These are phyloP conservation scores for Ustilago curta DNA, from an alignment of 1,284 basidiomycete genomes.

Conservation along the genomic window DNA sequence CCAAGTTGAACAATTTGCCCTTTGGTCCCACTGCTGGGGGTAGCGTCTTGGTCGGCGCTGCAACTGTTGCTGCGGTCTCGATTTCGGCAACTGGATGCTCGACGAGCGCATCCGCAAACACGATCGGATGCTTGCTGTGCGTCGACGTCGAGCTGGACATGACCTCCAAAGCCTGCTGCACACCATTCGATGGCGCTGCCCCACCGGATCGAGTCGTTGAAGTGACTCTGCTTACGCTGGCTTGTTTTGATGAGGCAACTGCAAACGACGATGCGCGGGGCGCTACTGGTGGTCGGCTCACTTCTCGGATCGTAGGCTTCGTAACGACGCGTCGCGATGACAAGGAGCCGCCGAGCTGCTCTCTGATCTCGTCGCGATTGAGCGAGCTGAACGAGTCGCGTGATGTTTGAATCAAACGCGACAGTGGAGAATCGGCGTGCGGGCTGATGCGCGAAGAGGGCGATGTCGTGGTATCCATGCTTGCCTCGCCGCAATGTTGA, in stretches of 20 bases:
- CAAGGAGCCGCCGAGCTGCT: background rate
- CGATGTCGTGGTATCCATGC: slow-evolving; percentile 14
- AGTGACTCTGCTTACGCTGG: slow-evolving; percentile 12
- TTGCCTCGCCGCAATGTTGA: background rate
- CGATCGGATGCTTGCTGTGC: slow-evolving; percentile 20
- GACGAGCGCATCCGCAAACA: slow-evolving; percentile 28
- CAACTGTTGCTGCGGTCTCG: background rate
- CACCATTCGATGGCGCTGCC: background rate
- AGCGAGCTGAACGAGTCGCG: slow-evolving; percentile 34
- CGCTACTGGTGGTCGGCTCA: slow-evolving; percentile 6
- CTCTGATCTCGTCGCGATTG: slow-evolving; percentile 16
- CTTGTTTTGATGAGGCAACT: slow-evolving; percentile 13
- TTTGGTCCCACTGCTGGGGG: slow-evolving; percentile 39
- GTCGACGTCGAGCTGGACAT: background rate
- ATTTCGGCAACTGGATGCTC: background rate
- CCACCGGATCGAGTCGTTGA: slow-evolving; percentile 9
- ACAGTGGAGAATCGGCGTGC: slow-evolving; percentile 34
- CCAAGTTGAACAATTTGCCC: slow-evolving; percentile 46
- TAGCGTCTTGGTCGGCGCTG: slow-evolving; percentile 7
- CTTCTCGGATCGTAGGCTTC: background rate
- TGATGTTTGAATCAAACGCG: slow-evolving; percentile 38
- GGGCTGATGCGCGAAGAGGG: slow-evolving; percentile 32
- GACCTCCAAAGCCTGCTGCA: slow-evolving; percentile 8
- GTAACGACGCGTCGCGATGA: background rate
- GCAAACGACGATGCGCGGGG: slow-evolving; percentile 16